Evolutionary conservation across 768 basidiomycete species (phyloP).

Genomic region (Leucogyrophana mollusca): DNA sequence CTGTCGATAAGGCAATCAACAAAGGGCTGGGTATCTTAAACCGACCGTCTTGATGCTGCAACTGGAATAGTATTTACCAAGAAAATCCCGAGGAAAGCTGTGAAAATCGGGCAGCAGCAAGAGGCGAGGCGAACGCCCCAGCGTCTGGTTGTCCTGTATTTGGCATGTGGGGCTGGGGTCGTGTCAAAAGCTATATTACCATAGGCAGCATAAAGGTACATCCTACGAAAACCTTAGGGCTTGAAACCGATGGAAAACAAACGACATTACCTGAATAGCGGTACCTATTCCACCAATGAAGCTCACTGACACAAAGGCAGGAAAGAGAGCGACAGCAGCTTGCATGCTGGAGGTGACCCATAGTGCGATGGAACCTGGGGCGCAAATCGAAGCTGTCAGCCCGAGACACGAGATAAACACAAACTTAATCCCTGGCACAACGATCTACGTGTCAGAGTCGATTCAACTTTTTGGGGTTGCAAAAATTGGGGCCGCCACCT

Average conservation of each 20-base stretch:
- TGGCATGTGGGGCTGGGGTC: not conserved
- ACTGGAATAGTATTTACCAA: constrained; percentile 23
- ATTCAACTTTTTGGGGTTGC: too few relatives aligned
- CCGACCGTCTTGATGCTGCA: constrained; percentile 26
- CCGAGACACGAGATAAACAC: too few relatives aligned
- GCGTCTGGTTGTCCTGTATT: constrained; percentile 15
- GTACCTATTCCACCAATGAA: constrained; percentile 44
- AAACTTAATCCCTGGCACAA: constrained; percentile 25
- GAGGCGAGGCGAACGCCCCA: constrained; percentile 40
- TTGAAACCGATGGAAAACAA: not conserved
- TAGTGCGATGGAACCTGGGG: constrained; percentile 45
- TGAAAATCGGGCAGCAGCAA: constrained; percentile 42
- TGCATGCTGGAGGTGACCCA: constrained; percentile 49
- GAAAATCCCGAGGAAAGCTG: constrained; percentile 28
- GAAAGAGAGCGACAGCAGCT: constrained; percentile 57
- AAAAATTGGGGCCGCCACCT: not conserved
- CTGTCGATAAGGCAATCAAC: constrained; percentile 29
- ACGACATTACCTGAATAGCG: constrained; percentile 33
- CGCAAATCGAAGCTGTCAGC: not conserved
- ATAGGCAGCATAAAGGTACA: constrained; percentile 31
- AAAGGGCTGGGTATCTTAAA: not conserved
- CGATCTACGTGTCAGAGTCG: constrained; percentile 23
- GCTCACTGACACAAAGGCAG: constrained; percentile 48
- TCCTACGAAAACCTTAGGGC: constrained; percentile 47
- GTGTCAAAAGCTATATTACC: constrained; percentile 11